Conservation (phyloP, 345 rosid genomes). For the Geranium brycei region DNA sequence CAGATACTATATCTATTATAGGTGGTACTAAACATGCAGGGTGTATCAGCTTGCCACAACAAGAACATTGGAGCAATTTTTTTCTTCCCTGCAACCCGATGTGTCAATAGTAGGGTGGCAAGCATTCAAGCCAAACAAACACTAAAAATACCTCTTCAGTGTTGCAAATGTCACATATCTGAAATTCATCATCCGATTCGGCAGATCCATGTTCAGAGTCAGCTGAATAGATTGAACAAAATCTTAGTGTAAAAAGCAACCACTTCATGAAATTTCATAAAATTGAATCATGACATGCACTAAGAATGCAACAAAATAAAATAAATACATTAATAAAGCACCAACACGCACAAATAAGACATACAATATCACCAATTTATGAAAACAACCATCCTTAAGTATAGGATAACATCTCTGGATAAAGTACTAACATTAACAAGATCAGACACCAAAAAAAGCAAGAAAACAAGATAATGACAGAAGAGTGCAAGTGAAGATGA, state of each 20-base stretch:
- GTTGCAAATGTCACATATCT: constrained; percentile 87
- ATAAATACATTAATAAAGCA: not conserved
- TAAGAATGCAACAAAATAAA: not conserved
- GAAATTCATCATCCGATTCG: constrained; percentile 98
- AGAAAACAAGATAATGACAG: not conserved
- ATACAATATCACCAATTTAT: not conserved
- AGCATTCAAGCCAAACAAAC: constrained; percentile 9
- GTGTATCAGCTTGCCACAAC: constrained; percentile 84
- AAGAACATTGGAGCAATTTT: constrained; percentile 84
- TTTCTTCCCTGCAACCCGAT: constrained; percentile 55
- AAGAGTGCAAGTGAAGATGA: not conserved
- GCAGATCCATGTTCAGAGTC: constrained; percentile 66
- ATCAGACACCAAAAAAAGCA: not conserved
- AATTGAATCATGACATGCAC: not conserved
- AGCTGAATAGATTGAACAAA: constrained; percentile 37
- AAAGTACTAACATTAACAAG: not conserved
- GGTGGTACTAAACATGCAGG: constrained; percentile 86
- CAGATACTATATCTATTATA: constrained; percentile 46
- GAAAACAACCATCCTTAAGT: not conserved
- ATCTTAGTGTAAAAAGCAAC: not conserved
- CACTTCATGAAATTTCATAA: too few species aligned
- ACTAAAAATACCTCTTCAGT: constrained; percentile 55
- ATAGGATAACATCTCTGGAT: not conserved
- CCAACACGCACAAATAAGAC: too few species aligned
- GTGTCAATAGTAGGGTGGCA: not conserved